phyloP scores from a whole-genome alignment of 2,329 filamentous ascomycete species.

The Pestalotiopsis sp. region DNA sequence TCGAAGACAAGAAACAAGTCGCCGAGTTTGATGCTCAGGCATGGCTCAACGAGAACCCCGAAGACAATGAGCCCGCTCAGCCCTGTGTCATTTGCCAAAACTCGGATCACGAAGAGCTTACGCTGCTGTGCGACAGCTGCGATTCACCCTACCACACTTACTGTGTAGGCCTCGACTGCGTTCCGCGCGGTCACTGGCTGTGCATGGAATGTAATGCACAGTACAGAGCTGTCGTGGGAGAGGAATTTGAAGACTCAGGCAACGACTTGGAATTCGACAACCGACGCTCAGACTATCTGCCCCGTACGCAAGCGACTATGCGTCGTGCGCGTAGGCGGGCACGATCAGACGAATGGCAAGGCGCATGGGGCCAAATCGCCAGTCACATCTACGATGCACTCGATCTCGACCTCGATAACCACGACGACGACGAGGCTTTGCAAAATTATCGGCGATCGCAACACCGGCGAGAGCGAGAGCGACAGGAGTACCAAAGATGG shows the following conservation, averaged over 20 bases:
- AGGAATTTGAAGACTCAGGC: slow-evolving; percentile 36
- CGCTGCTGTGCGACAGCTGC: slow-evolving; percentile 90
- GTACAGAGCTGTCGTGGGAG: slow-evolving; percentile 49
- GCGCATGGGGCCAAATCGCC: slow-evolving; percentile 73
- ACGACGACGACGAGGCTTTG: slow-evolving; percentile 72
- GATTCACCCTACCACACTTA: slow-evolving; percentile 89
- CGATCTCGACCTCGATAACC: slow-evolving; percentile 80
- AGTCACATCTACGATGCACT: slow-evolving; percentile 67
- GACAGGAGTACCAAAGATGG: slow-evolving; percentile 71
- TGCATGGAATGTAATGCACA: slow-evolving; percentile 73
- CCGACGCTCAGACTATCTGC: slow-evolving; percentile 41
- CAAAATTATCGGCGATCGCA: slow-evolving; percentile 57
- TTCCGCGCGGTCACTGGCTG: slow-evolving; percentile 84
- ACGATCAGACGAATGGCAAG: slow-evolving; percentile 86
- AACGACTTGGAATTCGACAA: slow-evolving; percentile 21
- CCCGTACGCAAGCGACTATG: slow-evolving; percentile 61
- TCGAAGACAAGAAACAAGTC: slow-evolving; percentile 85
- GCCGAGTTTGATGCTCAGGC: slow-evolving; percentile 83
- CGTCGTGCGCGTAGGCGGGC: slow-evolving; percentile 59
- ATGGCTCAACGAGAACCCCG: slow-evolving; percentile 72
- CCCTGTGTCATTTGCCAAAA: slow-evolving; percentile 86
- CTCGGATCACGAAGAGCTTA: slow-evolving; percentile 78
- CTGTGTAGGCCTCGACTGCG: slow-evolving; percentile 79
- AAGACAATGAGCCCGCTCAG: slow-evolving; percentile 69
- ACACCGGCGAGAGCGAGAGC: slow-evolving; percentile 53